Percentiles rank a stretch among this genome's conserved stretches.
Conservation (phyloP, 2,329 filamentous ascomycete genomes). For the Microcyclospora pomicola region DNA sequence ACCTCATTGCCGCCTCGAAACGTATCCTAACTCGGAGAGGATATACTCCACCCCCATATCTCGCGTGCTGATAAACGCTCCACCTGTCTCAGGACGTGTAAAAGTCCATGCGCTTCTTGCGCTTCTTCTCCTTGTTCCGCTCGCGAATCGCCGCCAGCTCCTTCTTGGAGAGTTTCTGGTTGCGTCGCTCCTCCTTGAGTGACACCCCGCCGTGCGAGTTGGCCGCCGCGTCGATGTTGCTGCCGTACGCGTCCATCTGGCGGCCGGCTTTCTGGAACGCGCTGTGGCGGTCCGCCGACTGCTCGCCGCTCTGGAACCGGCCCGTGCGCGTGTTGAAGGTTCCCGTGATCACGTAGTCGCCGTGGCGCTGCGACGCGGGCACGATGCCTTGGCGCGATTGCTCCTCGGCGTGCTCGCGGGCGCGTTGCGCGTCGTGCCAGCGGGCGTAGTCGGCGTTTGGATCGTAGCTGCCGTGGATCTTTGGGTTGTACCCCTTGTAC, state of each 20-base stretch:
- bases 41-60: no score
- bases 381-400: conserved; percentile 19
- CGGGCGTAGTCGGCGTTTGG: conserved; percentile 84
- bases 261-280: conserved; percentile 77
- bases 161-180: conserved; percentile 69
- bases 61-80: no score
- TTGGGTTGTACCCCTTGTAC: conserved; percentile 68
- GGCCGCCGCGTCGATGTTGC: conserved; percentile 80
- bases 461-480: conserved; percentile 93
- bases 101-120: conserved; percentile 89
- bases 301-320: conserved; percentile 55
- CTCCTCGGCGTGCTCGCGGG: conserved; percentile 23
- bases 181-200: conserved; percentile 76
- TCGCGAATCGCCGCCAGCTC: conserved; percentile 87
- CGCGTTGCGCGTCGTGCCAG: conserved; percentile 20
- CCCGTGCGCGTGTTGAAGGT: conserved; percentile 90
- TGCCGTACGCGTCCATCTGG: conserved; percentile 85
- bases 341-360: conserved; percentile 50
- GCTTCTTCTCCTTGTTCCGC: conserved; percentile 77
- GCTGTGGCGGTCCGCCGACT: conserved; percentile 61
- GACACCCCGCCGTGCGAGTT: conserved; percentile 83
- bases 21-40: no score
- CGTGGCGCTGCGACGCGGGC: conserved; percentile 14
- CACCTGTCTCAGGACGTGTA: conserved; percentile 69
- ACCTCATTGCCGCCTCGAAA: no score